phyloP scores from a whole-genome alignment of 2,329 filamentous ascomycete species.

The Teratosphaeria zuluensis region DNA sequence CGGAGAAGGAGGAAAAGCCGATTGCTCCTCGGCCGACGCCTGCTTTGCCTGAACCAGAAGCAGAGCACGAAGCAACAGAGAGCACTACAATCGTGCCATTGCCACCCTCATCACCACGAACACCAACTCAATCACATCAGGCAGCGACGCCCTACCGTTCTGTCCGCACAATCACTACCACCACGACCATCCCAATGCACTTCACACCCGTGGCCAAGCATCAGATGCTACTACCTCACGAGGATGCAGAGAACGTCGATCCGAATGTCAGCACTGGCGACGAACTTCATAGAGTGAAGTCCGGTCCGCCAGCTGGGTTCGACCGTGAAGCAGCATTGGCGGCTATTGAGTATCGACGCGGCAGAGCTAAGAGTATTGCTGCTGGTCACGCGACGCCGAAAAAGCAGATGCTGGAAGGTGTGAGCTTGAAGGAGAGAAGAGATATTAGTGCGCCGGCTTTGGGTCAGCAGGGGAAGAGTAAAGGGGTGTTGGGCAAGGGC shows the following conservation, averaged over 20 bases:
- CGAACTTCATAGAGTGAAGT: neutral
- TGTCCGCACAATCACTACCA: constrained; percentile 37
- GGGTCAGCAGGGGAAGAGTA: constrained; percentile 12
- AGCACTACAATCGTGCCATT: constrained; percentile 10
- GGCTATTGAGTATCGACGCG: constrained; percentile 62
- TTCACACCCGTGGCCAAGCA: constrained; percentile 33
- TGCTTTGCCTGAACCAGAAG: constrained; percentile 5
- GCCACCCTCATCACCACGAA: constrained; percentile 24
- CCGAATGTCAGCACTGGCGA: constrained; percentile 7
- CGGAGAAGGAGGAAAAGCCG: constrained; percentile 11
- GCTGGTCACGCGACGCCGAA: constrained; percentile 52
- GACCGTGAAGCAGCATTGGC: constrained; percentile 64
- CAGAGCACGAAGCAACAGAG: constrained; percentile 2
- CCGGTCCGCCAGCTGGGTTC: constrained; percentile 17
- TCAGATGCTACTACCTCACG: constrained; percentile 2
- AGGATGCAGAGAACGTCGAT: constrained; percentile 15
- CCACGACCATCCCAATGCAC: constrained; percentile 39
- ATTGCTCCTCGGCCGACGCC: constrained; percentile 13
- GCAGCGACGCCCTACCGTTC: constrained; percentile 5
- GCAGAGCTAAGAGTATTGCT: constrained; percentile 59
- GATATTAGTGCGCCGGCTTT: constrained; percentile 38
- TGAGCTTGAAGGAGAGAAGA: constrained; percentile 30
- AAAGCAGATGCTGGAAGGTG: constrained; percentile 48
- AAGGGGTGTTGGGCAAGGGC: neutral
- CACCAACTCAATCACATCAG: constrained; percentile 13